phyloP scores from a whole-genome alignment of 129 eudicot species.

The carrot (Daucus carota) region DNA sequence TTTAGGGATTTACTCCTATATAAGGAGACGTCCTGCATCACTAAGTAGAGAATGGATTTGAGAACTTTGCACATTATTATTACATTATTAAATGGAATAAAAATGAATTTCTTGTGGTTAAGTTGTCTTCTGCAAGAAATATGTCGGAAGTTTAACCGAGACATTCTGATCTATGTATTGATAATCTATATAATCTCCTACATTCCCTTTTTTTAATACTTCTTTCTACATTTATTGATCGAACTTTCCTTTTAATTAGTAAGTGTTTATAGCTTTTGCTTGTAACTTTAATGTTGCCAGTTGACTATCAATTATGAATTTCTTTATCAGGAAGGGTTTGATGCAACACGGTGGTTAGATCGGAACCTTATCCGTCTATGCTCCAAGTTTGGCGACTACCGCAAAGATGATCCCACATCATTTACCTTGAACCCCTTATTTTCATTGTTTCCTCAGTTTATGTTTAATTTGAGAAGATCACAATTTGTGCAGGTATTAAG shows the following conservation, averaged over 20 bases:
- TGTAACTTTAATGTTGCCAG: not conserved
- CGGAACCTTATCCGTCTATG: conserved; percentile 86
- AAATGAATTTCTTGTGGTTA: not conserved
- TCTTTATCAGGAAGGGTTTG: conserved; percentile 69
- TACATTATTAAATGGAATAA: not conserved
- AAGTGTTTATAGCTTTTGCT: not conserved
- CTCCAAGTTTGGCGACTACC: conserved; percentile 87
- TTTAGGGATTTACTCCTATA: too few species aligned
- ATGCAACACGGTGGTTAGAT: conserved; percentile 97
- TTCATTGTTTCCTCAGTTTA: conserved; percentile 88
- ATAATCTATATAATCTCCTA: not conserved
- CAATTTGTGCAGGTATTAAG: conserved; percentile 82
- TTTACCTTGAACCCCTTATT: conserved; percentile 84
- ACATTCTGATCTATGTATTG: not conserved
- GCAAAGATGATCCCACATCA: conserved; percentile 90
- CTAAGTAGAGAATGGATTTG: too few species aligned
- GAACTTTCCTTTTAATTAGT: not conserved
- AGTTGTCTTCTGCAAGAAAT: not conserved
- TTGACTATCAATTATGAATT: not conserved
- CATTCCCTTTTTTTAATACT: not conserved
- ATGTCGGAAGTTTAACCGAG: not conserved
- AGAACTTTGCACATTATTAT: not conserved
- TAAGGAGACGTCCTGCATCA: too few species aligned
- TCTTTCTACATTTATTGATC: not conserved
- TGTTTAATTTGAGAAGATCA: conserved; percentile 93